Conservation (phyloP, 768 basidiomycete species). For the Lactarius deliciosus region DNA sequence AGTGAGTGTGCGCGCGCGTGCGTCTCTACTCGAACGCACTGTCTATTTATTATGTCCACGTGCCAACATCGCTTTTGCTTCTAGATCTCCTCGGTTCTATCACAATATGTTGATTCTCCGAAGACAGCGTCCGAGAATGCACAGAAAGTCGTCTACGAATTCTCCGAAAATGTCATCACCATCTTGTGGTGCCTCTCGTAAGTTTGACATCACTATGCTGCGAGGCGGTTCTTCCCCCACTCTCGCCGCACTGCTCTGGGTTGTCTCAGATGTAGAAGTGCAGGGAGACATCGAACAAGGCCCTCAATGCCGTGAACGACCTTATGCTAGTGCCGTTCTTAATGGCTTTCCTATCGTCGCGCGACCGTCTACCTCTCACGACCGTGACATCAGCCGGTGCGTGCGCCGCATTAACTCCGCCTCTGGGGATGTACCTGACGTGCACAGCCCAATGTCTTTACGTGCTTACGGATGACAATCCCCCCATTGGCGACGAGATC, state of each 20-base stretch:
- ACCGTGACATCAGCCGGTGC: slow-evolving; percentile 82
- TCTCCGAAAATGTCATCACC: slow-evolving; percentile 91
- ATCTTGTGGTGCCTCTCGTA: slow-evolving; percentile 93
- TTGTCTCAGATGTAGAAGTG: slow-evolving; percentile 28
- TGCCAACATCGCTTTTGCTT: slow-evolving; percentile 11
- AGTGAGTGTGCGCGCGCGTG: slow-evolving; percentile 9
- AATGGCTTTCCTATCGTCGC: slow-evolving; percentile 81
- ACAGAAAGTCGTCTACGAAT: slow-evolving; percentile 76
- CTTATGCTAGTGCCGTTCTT: slow-evolving; percentile 79
- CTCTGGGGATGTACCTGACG: neutral
- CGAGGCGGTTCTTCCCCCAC: neutral
- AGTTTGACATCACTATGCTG: slow-evolving; percentile 39
- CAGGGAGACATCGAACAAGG: slow-evolving; percentile 93
- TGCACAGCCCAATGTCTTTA: slow-evolving; percentile 83
- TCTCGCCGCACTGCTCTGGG: slow-evolving; percentile 26
- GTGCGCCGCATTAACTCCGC: slow-evolving; percentile 11
- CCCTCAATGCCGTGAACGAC: slow-evolving; percentile 81
- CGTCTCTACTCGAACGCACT: neutral
- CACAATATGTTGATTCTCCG: slow-evolving; percentile 62
- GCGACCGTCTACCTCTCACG: slow-evolving; percentile 62
- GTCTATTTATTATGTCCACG: neutral
- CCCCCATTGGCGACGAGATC: slow-evolving; percentile 65
- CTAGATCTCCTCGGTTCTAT: slow-evolving; percentile 73
- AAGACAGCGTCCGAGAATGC: slow-evolving; percentile 65
- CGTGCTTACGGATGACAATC: slow-evolving; percentile 89